Percentiles rank a stretch among this genome's conserved stretches.
Evolutionary conservation across 1,284 basidiomycete species (phyloP).

Genomic region (Sanghuangporus sanghuang): DNA sequence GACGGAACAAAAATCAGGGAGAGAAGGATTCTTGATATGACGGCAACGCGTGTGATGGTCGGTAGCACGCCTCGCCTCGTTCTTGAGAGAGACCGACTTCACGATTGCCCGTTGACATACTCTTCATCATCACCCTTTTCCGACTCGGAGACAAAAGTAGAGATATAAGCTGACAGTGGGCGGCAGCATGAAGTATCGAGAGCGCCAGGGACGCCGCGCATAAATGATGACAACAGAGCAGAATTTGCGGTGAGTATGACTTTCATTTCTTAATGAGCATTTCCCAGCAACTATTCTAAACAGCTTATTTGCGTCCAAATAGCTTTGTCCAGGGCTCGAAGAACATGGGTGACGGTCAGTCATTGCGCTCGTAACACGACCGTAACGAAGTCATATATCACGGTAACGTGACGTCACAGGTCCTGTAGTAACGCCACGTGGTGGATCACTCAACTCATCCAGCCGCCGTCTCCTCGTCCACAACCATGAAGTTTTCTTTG

Average conservation of each 20-base stretch:
- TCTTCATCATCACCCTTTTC: too few species aligned
- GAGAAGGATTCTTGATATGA: neutral
- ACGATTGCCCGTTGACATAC: neutral
- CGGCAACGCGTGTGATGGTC: neutral
- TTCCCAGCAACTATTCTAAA: too few species aligned
- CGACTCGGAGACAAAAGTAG: too few species aligned
- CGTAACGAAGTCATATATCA: too few species aligned
- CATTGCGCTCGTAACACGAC: too few species aligned
- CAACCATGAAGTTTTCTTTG: neutral
- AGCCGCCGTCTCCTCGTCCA: neutral
- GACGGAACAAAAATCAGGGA: neutral
- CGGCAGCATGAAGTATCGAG: neutral
- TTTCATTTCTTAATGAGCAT: too few species aligned
- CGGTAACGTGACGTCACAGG: too few species aligned
- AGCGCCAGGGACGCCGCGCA: neutral
- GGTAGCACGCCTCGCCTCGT: neutral
- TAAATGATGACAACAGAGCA: too few species aligned
- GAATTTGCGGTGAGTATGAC: too few species aligned
- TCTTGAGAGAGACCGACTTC: neutral
- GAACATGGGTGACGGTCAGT: too few species aligned
- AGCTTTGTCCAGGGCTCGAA: too few species aligned
- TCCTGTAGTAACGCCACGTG: neutral
- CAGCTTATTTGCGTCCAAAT: too few species aligned
- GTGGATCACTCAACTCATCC: neutral
- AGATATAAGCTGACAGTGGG: neutral